Evolutionary conservation across 768 basidiomycete genomes (phyloP).

Genomic region (Cyathus striatus): DNA sequence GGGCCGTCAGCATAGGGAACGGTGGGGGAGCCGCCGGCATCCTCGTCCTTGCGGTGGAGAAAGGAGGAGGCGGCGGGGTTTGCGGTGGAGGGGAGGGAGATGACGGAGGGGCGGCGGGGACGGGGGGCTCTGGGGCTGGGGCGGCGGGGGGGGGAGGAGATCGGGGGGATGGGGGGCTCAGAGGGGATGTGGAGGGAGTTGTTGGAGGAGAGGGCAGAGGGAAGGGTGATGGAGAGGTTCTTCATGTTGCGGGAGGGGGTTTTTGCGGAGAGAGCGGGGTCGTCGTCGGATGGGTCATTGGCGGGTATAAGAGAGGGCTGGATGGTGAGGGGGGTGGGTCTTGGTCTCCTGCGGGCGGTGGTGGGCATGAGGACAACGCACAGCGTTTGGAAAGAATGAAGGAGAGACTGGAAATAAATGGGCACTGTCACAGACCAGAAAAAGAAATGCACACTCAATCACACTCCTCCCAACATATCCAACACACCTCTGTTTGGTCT

Average conservation of each 20-base stretch:
- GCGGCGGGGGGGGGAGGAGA: conserved; percentile 22
- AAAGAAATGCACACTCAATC: too few species aligned
- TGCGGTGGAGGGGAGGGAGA: conserved; percentile 60
- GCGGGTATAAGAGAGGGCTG: too few species aligned
- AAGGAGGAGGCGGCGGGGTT: conserved; percentile 46
- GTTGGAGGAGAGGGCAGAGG: conserved; percentile 55
- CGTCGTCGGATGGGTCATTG: too few species aligned
- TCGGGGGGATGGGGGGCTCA: conserved; percentile 25
- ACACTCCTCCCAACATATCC: too few species aligned
- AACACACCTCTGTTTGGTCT: too few species aligned
- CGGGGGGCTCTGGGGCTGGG: conserved; percentile 20
- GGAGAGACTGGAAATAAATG: too few species aligned
- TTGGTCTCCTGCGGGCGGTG: too few species aligned
- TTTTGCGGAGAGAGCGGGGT: neutral
- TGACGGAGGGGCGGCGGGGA: conserved; percentile 61
- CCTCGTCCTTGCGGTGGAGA: conserved; percentile 63
- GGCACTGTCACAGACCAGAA: too few species aligned
- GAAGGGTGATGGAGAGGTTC: conserved; percentile 65
- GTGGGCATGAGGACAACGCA: too few species aligned
- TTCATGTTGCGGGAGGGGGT: conserved; percentile 56
- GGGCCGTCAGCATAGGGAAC: conserved; percentile 80
- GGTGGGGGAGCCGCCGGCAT: conserved; percentile 41
- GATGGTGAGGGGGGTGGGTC: too few species aligned
- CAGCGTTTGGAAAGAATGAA: too few species aligned
- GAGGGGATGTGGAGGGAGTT: conserved; percentile 40